phyloP scores from a whole-genome alignment of 2,329 filamentous ascomycete genomes.

The Ilyonectria destructans region DNA sequence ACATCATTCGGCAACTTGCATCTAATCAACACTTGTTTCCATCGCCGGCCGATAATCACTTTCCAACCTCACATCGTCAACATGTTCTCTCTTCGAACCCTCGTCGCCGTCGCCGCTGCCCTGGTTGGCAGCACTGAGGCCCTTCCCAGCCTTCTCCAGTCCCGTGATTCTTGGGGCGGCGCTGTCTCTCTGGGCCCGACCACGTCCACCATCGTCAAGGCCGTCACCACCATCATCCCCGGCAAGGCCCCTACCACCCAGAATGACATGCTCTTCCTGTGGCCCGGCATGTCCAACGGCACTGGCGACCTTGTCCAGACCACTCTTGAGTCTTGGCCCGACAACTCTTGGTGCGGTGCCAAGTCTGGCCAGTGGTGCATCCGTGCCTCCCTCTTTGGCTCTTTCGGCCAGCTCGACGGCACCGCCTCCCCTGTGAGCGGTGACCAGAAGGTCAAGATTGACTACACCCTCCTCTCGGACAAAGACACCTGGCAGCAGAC shows the following conservation, averaged over 20 bases:
- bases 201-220: constrained; percentile 43
- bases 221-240: constrained; percentile 42
- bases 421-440: constrained; percentile 30
- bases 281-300: constrained; percentile 45
- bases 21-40: neutral
- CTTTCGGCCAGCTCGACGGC: constrained; percentile 41
- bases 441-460: constrained; percentile 43
- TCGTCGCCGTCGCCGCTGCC: constrained; percentile 35
- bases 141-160: constrained; percentile 18
- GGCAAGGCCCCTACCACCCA: constrained; percentile 34
- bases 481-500: constrained; percentile 42
- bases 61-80: neutral
- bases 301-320: constrained; percentile 42
- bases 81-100: constrained; percentile 33
- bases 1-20: neutral
- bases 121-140: constrained; percentile 31
- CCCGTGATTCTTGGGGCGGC: constrained; percentile 40
- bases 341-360: constrained; percentile 44
- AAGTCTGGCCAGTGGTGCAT: constrained; percentile 39
- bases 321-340: constrained; percentile 40
- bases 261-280: constrained; percentile 37
- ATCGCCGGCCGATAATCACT: constrained; percentile 18
- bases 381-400: constrained; percentile 40
- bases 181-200: constrained; percentile 42
- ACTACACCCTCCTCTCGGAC: constrained; percentile 38